A percentile compares a stretch with the other conserved stretches of the same genome.
Conservation (phyloP, 1,284 basidiomycete genomes). For the Ceratobasidium sp. region DNA sequence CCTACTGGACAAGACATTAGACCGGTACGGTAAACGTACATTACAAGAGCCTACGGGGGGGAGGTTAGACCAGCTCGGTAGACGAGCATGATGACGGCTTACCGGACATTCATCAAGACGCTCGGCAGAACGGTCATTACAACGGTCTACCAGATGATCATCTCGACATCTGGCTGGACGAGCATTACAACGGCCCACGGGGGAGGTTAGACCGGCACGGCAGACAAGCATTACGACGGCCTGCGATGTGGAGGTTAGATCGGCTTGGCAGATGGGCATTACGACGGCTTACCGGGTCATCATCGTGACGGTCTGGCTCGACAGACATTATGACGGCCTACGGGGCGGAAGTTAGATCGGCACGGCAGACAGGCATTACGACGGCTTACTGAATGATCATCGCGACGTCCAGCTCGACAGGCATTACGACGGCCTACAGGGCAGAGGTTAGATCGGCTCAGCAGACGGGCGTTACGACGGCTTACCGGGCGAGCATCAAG, state of each 20-base stretch:
- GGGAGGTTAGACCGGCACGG: neutral
- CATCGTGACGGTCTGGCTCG: neutral
- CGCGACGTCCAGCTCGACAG: neutral
- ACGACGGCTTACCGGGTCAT: neutral
- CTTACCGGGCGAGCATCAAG: neutral
- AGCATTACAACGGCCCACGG: neutral
- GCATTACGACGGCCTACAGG: neutral
- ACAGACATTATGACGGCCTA: neutral
- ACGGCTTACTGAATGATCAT: neutral
- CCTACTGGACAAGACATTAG: neutral
- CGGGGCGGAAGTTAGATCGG: neutral
- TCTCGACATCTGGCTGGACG: neutral
- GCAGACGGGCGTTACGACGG: conserved; percentile 8
- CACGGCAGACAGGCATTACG: neutral
- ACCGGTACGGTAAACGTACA: no score
- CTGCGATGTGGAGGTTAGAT: neutral
- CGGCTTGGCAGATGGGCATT: neutral
- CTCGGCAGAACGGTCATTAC: neutral
- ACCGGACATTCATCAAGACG: neutral
- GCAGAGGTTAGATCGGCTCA: neutral
- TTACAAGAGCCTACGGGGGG: no score
- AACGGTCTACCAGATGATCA: neutral
- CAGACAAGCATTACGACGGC: neutral
- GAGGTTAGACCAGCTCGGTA: no score
- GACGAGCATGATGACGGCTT: neutral